Base-by-base conservation (phyloP, 2,329 filamentous ascomycete species). In the Pyricularia grisea region DNA sequence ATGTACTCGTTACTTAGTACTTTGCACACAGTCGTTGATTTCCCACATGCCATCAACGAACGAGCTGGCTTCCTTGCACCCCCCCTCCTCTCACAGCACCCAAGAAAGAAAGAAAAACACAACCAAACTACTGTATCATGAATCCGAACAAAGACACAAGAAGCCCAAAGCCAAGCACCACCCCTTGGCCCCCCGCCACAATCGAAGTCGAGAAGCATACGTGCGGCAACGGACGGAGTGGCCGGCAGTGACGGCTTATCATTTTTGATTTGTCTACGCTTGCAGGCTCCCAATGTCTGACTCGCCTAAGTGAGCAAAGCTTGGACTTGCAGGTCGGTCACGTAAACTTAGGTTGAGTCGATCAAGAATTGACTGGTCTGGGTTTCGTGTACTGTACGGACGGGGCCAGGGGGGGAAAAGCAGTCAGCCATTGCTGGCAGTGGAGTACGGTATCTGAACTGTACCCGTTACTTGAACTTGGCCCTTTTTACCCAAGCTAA, bases 191-290 rank as follows among this genome's bases (percentile, higher is more conserved):
- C 7, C 20, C 42, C 42, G 42, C 42, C 42, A 55, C 42, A 55
- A 55, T 55, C 20, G 42, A 55, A 5, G 42, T 61, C 10, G 58
- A 61, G 58, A 61, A 61, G 64, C 65, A 67, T 33, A 55, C 58
- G 65, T 67, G 68, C 68, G 64, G 68, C 64, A 66, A 66, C 68
- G 68, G 64, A 42, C 42, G 64, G 42, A 55, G 42, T 55, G 42
- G 20, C 42, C 42, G 42, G 42, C 42, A 55, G 42, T 55, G 20
- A 55, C 42, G 42, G 42, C 42, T 55, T 55, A 55, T 55, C 42
- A 55, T 20, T 55, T 55, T 27, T 28, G 58, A 61, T 61, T 27
- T 61, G 58, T 61, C 58, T 61, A 25, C 58, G 23, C 25, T 27
- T 61, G 58, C 58, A 61, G n/a, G 23, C 23, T 61, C 58, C 58